Conservation (phyloP, 2,329 filamentous ascomycete genomes). For the Acephala macrosclerotiorum region DNA sequence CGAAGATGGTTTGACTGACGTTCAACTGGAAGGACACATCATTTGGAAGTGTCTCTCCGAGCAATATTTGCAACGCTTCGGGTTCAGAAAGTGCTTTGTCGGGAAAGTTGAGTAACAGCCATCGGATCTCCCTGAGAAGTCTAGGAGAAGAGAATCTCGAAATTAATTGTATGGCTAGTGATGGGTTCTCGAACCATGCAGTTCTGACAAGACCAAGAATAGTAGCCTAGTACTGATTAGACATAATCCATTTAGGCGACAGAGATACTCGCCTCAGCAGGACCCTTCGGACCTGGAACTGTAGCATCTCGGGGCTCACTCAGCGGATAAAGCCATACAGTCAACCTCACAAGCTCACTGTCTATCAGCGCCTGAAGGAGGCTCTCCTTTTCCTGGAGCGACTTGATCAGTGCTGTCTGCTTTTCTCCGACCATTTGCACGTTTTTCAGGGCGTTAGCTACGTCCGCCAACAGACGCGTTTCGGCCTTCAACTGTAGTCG, state of each 20-base stretch:
- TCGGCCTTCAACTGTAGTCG: conserved; percentile 93
- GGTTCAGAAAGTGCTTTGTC: conserved; percentile 83
- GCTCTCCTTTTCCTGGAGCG: conserved; percentile 80
- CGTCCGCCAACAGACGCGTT: conserved; percentile 79
- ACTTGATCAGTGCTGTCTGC: conserved; percentile 57
- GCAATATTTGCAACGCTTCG: conserved; percentile 81
- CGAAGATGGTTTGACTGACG: conserved; percentile 54
- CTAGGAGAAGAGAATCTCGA: conserved; percentile 80
- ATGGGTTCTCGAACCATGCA: conserved; percentile 87
- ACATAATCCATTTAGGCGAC: conserved; percentile 40
- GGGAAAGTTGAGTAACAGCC: conserved; percentile 81
- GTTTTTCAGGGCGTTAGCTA: conserved; percentile 70
- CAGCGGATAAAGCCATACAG: conserved; percentile 89
- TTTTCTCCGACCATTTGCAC: conserved; percentile 64
- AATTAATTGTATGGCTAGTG: conserved; percentile 85
- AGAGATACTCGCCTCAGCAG: conserved; percentile 49
- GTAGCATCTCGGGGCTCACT: conserved; percentile 64
- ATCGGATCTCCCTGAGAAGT: conserved; percentile 78
- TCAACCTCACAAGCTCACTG: conserved; percentile 83
- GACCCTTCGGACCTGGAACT: conserved; percentile 45
- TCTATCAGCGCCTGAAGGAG: conserved; percentile 82
- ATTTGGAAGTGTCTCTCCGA: conserved; percentile 76
- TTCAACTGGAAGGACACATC: conserved; percentile 89
- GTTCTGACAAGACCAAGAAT: conserved; percentile 70
- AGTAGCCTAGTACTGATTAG: conserved; percentile 48